Conservation (phyloP, 306 rosid species). For the Castanea crenata region DNA sequence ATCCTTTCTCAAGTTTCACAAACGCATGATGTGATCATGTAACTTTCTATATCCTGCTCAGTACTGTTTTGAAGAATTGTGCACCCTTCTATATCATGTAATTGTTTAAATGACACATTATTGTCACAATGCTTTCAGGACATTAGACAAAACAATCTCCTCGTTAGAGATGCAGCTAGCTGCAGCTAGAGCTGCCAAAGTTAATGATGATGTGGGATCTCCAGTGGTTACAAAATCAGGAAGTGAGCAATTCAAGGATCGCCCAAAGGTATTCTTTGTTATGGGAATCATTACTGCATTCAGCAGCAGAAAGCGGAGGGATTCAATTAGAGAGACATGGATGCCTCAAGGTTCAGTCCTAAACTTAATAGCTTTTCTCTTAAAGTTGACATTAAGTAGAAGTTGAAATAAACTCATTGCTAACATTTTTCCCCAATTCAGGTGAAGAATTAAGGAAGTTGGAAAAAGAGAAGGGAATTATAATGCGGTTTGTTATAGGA, state of each 20-base stretch:
- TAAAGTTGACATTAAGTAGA: not conserved
- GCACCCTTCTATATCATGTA: not conserved
- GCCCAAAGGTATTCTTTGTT: slow-evolving; percentile 56
- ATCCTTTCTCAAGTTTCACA: slow-evolving; percentile 52
- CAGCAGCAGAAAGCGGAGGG: slow-evolving; percentile 64
- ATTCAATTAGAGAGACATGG: slow-evolving; percentile 64
- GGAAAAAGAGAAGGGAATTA: slow-evolving; percentile 57
- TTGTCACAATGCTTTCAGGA: slow-evolving; percentile 30
- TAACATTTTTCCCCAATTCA: slow-evolving; percentile 6
- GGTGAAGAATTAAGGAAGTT: slow-evolving; percentile 44
- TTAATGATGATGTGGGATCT: slow-evolving; percentile 34
- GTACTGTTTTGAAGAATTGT: not conserved
- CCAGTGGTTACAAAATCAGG: slow-evolving; percentile 27
- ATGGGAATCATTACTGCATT: slow-evolving; percentile 66
- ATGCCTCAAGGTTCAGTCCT: slow-evolving; percentile 47
- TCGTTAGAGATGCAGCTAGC: slow-evolving; percentile 62
- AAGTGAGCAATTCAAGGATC: slow-evolving; percentile 33
- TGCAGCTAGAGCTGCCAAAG: slow-evolving; percentile 51
- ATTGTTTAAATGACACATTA: not conserved
- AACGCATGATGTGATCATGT: slow-evolving; percentile 58
- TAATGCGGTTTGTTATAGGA: slow-evolving; percentile 59
- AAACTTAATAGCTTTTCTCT: not conserved
- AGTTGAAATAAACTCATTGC: slow-evolving; percentile 9
- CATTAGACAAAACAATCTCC: slow-evolving; percentile 55
- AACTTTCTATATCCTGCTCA: slow-evolving; percentile 10